phyloP scores from a whole-genome alignment of 371 early-diverging fungal species.

The Saksenaea oblongispora region DNA sequence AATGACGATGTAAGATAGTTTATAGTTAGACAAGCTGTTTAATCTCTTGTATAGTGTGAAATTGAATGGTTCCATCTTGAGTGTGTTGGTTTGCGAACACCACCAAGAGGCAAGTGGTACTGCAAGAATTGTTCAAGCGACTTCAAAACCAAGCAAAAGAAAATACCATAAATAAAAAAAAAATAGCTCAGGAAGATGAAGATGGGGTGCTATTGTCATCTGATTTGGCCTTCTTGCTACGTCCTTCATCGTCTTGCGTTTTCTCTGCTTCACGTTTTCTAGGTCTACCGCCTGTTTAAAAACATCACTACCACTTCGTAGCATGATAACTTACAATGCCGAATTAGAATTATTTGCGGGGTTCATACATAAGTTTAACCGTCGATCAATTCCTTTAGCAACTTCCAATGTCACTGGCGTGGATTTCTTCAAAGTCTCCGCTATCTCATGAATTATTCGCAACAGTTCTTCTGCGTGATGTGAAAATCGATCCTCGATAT shows the following conservation, averaged over 20 bases:
- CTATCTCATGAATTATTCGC: constrained; percentile 49
- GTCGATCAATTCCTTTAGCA: constrained; percentile 63
- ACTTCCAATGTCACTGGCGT: constrained; percentile 38
- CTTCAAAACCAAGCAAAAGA: constrained; percentile 54
- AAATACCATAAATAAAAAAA: not conserved
- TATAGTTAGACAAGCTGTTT: not conserved
- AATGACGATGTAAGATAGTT: constrained; percentile 72
- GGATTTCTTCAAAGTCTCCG: constrained; percentile 36
- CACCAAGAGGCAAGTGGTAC: constrained; percentile 91
- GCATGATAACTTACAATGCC: constrained; percentile 52
- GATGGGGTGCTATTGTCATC: not conserved
- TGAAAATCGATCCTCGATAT: constrained; percentile 40
- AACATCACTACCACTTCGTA: not conserved
- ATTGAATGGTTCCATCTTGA: constrained; percentile 96
- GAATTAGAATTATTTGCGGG: constrained; percentile 75
- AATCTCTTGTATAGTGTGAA: constrained; percentile 64
- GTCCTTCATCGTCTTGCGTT: constrained; percentile 38
- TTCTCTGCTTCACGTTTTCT: constrained; percentile 42
- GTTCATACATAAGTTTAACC: constrained; percentile 64
- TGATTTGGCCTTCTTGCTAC: constrained; percentile 20
- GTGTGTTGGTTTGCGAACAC: constrained; percentile 83
- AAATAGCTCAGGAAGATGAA: not conserved
- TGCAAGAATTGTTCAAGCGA: constrained; percentile 74
- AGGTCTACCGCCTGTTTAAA: constrained; percentile 28
- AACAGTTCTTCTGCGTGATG: constrained; percentile 30